phyloP scores from a whole-genome alignment of 495 filamentous ascomycete species.

The Chaetomium cochliodes region DNA sequence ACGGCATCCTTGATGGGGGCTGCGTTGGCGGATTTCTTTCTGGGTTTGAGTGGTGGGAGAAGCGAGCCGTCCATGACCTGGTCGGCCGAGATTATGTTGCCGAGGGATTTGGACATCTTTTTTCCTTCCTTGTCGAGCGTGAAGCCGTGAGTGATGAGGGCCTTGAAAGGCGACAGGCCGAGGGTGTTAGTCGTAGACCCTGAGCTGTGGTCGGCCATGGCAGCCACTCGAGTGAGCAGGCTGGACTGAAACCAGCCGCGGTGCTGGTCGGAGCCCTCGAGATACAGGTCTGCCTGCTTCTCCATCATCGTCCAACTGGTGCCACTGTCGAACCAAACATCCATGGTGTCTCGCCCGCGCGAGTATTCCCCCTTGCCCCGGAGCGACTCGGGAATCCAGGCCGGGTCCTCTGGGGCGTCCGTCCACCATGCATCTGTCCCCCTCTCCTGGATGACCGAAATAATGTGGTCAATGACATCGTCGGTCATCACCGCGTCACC shows the following conservation, averaged over 20 bases:
- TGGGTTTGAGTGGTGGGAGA: slow-evolving; percentile 46
- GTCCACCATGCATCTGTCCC: slow-evolving; percentile 94
- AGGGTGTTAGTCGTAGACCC: slow-evolving; percentile 23
- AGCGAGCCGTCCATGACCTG: slow-evolving; percentile 81
- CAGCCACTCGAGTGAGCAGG: slow-evolving; percentile 75
- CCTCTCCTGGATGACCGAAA: slow-evolving; percentile 67
- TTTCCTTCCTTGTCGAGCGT: slow-evolving; percentile 82
- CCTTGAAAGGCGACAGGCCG: slow-evolving; percentile 66
- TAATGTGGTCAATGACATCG: slow-evolving; percentile 81
- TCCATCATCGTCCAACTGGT: slow-evolving; percentile 79
- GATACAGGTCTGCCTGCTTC: slow-evolving; percentile 76
- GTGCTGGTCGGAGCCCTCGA: slow-evolving; percentile 94
- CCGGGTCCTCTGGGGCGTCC: slow-evolving; percentile 66
- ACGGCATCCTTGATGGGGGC: slow-evolving; percentile 41
- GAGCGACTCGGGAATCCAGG: slow-evolving; percentile 68
- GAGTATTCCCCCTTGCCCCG: slow-evolving; percentile 49
- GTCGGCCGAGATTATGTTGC: slow-evolving; percentile 80
- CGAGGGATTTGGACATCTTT: slow-evolving; percentile 98
- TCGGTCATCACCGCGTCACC: slow-evolving; percentile 72
- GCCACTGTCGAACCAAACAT: slow-evolving; percentile 99
- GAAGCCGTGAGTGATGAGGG: slow-evolving; percentile 91
- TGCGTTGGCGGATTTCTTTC: slow-evolving; percentile 35
- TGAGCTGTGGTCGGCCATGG: slow-evolving; percentile 31
- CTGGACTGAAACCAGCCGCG: slow-evolving; percentile 99
- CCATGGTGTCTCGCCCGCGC: slow-evolving; percentile 95